Base-by-base conservation (phyloP, 768 basidiomycete genomes). In the Mycena galericulata region DNA sequence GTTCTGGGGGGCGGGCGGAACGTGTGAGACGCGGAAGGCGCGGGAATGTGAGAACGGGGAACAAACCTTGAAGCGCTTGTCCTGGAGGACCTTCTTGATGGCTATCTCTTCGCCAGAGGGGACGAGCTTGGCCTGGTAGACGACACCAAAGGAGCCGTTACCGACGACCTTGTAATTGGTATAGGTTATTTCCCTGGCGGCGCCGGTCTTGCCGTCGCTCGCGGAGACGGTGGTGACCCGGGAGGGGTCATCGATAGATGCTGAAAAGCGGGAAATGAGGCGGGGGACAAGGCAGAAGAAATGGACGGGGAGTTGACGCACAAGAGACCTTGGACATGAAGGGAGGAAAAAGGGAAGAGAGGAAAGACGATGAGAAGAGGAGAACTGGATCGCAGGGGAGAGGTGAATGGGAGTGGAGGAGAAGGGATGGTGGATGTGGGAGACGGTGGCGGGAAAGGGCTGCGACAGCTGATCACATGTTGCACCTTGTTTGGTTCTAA, bases 41-140 rank as follows among this genome's bases (percentile, higher is more conserved):
- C 41, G 53, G 50, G 53, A 38, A 54, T 6, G 8, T 20, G 50
- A 61, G 32, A 45, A 34, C 17, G 65, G 50, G 60, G 54, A 70
- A 82, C 88, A 70, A 69, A 97, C 97, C 95, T 99, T 99, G 93
- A 99, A 99, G 73, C 98, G 90, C 88, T 99, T 99, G 85, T 99
- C 98, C 86, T 99, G 98, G 69, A 99, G 83, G 56, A 99, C 98
- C 86, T 98, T 99, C 94, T 99, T 99, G 88, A 99, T 99, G 55
- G 98, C 98, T 77, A 99, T 98, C 73, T 98, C 96, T 65, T 93
- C 92, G 22, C 83, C 84, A 36, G 86, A 85, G 17, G 85, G 85
- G 55, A 96, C 85, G 62, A 98, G 89, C 81, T 90, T 95, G 66
- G 97, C 97, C 72, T 96, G 95, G 80, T 97, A 99, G 71, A 99